phyloP scores from a whole-genome alignment of 352 stramenopile genomes.

The Phytophthora tubulina region DNA sequence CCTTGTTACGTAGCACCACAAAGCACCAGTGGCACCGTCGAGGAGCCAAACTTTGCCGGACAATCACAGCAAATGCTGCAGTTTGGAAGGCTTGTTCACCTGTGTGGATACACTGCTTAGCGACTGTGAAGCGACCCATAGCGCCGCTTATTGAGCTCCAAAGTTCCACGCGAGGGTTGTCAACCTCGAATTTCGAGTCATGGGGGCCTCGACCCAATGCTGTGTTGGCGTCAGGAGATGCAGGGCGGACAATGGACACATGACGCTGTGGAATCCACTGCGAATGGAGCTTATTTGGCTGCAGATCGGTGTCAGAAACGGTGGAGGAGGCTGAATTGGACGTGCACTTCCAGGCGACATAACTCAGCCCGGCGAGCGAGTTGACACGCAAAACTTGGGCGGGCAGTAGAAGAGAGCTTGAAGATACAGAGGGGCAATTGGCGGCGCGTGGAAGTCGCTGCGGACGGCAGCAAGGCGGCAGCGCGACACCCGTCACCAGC shows the following conservation, averaged over 20 bases:
- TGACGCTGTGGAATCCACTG: constrained; percentile 38
- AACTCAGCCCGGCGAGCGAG: constrained; percentile 26
- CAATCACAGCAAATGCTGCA: constrained; percentile 62
- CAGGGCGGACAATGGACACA: constrained; percentile 6
- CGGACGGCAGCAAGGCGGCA: constrained; percentile 33
- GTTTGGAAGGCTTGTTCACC: constrained; percentile 51
- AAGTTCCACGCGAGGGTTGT: constrained; percentile 38
- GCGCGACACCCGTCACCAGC: constrained; percentile 31
- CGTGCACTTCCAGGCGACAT: constrained; percentile 37
- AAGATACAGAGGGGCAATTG: not conserved
- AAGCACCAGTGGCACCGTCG: constrained; percentile 77
- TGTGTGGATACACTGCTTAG: constrained; percentile 31
- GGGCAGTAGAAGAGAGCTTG: constrained; percentile 21
- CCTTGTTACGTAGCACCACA: constrained; percentile 46
- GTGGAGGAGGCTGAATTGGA: constrained; percentile 1
- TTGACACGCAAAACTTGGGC: constrained; percentile 32
- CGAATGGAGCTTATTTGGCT: constrained; percentile 23
- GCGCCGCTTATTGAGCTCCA: constrained; percentile 26
- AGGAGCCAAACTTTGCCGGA: constrained; percentile 41
- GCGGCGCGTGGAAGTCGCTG: not conserved
- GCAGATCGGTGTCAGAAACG: not conserved
- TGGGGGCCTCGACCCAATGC: constrained; percentile 19
- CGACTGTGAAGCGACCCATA: constrained; percentile 50
- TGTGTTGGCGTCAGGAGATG: constrained; percentile 23
- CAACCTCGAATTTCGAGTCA: constrained; percentile 26